Evolutionary conservation across 495 filamentous ascomycete genomes (phyloP), one percentile per base, ranked within the genome.

Genomic region (Podospora didyma): DNA sequence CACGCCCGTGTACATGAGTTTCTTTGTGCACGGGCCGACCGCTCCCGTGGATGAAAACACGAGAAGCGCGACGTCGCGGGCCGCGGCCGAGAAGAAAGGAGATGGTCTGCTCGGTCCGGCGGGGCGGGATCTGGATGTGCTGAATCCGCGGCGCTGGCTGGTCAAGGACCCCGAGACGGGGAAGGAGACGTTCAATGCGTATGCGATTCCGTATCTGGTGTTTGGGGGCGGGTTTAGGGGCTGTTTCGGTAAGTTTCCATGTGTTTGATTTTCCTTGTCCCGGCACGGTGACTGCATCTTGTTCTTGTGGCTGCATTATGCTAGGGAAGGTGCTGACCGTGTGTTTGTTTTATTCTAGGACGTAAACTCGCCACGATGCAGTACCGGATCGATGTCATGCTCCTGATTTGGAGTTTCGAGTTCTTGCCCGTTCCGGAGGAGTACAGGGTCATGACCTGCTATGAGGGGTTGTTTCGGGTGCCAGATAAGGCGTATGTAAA

Each of bases 141-240:
- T 70, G 45, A 57, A 61, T 23, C 72, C 72, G 16, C 45, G 58
- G 46, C 52, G 70, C 23, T 73, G 72, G 72, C 56, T 73, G 3
- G 58, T 60, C 17, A 50, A 31, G 12, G 62, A 67, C 45, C 59
- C 65, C 26, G 45, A 47, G 14, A 57, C 51, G 19, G 60, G 57
- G 23, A 68, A 58, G 53, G 63, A 69, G 47, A 48, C 23, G 14
- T 72, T 67, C 31, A 57, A 72, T 47, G 34, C 63, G 3, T 50
- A 54, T 50, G 62, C 62, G 4, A 31, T 70, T 19, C 53, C 66
- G 10, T 31, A 35, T 24, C 39, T 69, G 24, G 53, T 54, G 28
- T 69, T 69, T 53, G 63, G 58, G 1, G 66, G 58, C 11, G 66
- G 66, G 17, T 39, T 31, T 34, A 42, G 66, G 14, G 63, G 63